Evolutionary conservation across 176 grass and related monocot species (phyloP).

Genomic region (Musa beccarii): DNA sequence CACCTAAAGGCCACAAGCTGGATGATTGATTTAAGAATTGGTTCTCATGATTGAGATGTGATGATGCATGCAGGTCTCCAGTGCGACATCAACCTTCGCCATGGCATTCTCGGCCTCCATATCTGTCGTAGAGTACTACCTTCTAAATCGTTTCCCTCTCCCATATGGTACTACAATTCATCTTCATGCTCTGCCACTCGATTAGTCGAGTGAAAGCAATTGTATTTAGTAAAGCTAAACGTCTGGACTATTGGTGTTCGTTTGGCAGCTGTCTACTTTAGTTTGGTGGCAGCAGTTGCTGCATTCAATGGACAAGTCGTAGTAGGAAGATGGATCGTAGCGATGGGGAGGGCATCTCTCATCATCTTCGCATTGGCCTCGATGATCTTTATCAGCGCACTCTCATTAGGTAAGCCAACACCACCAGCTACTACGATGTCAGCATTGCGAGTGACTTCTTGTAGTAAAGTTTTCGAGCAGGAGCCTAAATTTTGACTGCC

Average conservation of each 20-base stretch:
- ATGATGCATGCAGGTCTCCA: conserved; percentile 49
- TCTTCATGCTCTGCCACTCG: too few relatives aligned
- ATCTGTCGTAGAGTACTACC: conserved; percentile 84
- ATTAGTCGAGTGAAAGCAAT: too few relatives aligned
- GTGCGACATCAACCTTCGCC: conserved; percentile 76
- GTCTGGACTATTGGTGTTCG: neutral
- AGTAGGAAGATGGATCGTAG: conserved; percentile 62
- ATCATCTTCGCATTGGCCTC: conserved; percentile 91
- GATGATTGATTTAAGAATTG: too few relatives aligned
- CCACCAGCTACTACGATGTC: too few relatives aligned
- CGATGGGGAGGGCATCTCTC: conserved; percentile 71
- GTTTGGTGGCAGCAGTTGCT: conserved; percentile 47
- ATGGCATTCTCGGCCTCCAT: conserved; percentile 92
- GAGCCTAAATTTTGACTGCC: too few relatives aligned
- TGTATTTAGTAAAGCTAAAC: neutral
- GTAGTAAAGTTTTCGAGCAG: too few relatives aligned
- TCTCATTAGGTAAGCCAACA: conserved; percentile 54
- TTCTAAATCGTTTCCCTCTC: conserved; percentile 67
- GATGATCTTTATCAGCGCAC: conserved; percentile 75
- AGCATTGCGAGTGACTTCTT: too few relatives aligned
- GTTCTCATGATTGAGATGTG: too few relatives aligned
- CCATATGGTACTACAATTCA: conserved; percentile 38
- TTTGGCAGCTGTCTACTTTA: conserved; percentile 52
- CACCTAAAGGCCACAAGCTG: too few relatives aligned
- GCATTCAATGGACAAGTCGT: conserved; percentile 61